Evolutionary conservation across 768 basidiomycete genomes (phyloP), one percentile per base, ranked within the genome.

Genomic region (Auricularia sp.): DNA sequence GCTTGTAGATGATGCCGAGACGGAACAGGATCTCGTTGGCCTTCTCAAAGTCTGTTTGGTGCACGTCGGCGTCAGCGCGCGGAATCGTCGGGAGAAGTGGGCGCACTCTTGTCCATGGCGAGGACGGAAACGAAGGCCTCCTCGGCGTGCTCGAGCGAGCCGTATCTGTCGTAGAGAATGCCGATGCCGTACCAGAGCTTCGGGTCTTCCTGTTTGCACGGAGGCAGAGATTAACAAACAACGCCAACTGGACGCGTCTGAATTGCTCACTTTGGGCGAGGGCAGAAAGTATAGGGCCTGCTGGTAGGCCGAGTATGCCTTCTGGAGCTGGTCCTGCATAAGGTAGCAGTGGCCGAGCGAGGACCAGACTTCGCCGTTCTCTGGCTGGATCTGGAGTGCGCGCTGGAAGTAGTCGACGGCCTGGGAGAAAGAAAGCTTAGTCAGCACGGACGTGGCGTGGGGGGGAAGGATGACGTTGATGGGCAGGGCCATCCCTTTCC

Each of bases 141-240:
- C 76, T 99, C 97, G 69, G 97, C 97, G 70, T 98, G 97, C 77
- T 99, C 96, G 73, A 99, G 82, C 63, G 93, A 95, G 16, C 97
- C 97, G 71, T 98, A 99, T 36, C 97, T 89, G 80, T 99, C 97
- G 71, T 99, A 98, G 39, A 98, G 86, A 65, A 98, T 98, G 39
- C 97, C 97, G 73, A 99, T 98, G 42, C 97, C 97, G 73, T 98
- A 99, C 97, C 97, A 99, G 8, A 99, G 81, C 73, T 98, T 98
- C 3, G 96, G 95, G 75, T 99, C 97, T 83, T 98, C 87, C 82
- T 87, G 70, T 36, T 66, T 62, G 63, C 47, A 21, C 18, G 56
- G 62, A 65, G 62, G 65, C 67, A 63, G 64, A 70, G 44, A 54
- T n/a, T 24, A 54, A 68, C 18, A 64, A 62, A 36, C 58, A 45